phyloP scores from a whole-genome alignment of 1,284 basidiomycete species.

The Fistulina hepatica region DNA sequence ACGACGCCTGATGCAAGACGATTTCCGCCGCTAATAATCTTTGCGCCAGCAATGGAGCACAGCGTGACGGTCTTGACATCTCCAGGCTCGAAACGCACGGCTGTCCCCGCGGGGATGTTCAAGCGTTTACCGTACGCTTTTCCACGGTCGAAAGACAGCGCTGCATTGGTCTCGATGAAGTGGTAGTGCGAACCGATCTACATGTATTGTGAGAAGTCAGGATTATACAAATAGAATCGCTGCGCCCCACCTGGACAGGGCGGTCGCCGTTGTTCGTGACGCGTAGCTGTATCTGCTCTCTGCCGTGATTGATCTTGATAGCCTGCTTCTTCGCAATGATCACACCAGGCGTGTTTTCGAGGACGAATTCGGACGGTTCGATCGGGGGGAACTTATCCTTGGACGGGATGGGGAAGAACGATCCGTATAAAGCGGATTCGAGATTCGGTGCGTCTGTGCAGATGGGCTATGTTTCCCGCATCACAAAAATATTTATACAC shows the following conservation, averaged over 20 bases:
- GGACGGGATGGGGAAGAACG: slow-evolving; percentile 78
- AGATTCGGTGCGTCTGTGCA: slow-evolving; percentile 77
- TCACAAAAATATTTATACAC: too few relatives aligned
- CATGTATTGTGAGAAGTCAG: slow-evolving; percentile 5
- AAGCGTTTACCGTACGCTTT: slow-evolving; percentile 78
- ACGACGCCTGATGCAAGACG: slow-evolving; percentile 52
- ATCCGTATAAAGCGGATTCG: slow-evolving; percentile 78
- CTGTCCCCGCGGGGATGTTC: slow-evolving; percentile 90
- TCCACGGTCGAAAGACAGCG: slow-evolving; percentile 75
- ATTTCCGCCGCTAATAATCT: slow-evolving; percentile 76
- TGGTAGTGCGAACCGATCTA: slow-evolving; percentile 90
- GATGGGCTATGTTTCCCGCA: too few relatives aligned
- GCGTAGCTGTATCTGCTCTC: slow-evolving; percentile 58
- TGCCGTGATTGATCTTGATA: slow-evolving; percentile 68
- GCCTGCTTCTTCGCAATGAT: slow-evolving; percentile 56
- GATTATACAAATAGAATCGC: slow-evolving; percentile 6
- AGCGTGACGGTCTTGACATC: slow-evolving; percentile 79
- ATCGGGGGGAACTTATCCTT: slow-evolving; percentile 52
- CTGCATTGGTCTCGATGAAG: slow-evolving; percentile 84
- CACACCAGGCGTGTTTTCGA: slow-evolving; percentile 61
- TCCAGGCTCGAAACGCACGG: slow-evolving; percentile 94
- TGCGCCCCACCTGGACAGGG: slow-evolving; percentile 68
- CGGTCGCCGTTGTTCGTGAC: slow-evolving; percentile 93
- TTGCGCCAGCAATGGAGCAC: slow-evolving; percentile 67
- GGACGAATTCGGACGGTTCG: slow-evolving; percentile 36